These are phyloP conservation scores for Terfezia claveryi DNA, from an alignment of 495 filamentous ascomycete species.

Conservation along the genomic window DNA sequence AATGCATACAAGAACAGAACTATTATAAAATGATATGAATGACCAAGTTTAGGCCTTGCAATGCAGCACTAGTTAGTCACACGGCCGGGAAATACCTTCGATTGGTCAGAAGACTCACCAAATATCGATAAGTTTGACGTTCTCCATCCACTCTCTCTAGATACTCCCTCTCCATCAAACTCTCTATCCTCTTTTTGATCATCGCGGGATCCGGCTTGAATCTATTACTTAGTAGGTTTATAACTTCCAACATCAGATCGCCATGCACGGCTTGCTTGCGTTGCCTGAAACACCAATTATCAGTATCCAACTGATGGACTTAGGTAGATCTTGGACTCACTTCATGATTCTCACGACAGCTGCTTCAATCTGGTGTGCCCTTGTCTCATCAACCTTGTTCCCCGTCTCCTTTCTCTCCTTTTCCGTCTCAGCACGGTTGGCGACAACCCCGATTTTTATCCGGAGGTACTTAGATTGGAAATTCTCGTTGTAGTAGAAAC, in stretches of 20 bases:
- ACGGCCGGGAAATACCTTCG: no score
- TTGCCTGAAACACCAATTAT: slow-evolving; percentile 35
- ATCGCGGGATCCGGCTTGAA: slow-evolving; percentile 80
- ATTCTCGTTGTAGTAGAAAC: slow-evolving; percentile 62
- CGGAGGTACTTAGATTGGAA: slow-evolving; percentile 66
- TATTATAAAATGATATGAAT: no score
- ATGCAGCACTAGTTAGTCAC: no score
- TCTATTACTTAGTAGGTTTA: slow-evolving; percentile 50
- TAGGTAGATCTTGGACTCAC: slow-evolving; percentile 42
- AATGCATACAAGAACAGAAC: no score
- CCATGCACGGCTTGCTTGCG: slow-evolving; percentile 65
- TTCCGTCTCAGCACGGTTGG: slow-evolving; percentile 65
- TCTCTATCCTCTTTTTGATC: slow-evolving; percentile 88
- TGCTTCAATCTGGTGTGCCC: slow-evolving; percentile 61
- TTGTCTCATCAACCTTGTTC: slow-evolving; percentile 60
- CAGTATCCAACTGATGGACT: not conserved
- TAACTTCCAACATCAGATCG: slow-evolving; percentile 63
- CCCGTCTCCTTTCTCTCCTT: slow-evolving; percentile 73
- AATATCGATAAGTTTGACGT: slow-evolving; percentile 50
- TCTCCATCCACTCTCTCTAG: slow-evolving; percentile 61
- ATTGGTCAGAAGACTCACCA: slow-evolving; percentile 24
- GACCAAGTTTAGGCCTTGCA: no score
- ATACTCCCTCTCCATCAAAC: slow-evolving; percentile 78
- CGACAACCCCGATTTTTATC: slow-evolving; percentile 64
- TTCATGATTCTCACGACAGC: slow-evolving; percentile 49